These are phyloP conservation scores for Phialemonium atrogriseum DNA, from an alignment of 2,329 filamentous ascomycete species.

Conservation along the genomic window DNA sequence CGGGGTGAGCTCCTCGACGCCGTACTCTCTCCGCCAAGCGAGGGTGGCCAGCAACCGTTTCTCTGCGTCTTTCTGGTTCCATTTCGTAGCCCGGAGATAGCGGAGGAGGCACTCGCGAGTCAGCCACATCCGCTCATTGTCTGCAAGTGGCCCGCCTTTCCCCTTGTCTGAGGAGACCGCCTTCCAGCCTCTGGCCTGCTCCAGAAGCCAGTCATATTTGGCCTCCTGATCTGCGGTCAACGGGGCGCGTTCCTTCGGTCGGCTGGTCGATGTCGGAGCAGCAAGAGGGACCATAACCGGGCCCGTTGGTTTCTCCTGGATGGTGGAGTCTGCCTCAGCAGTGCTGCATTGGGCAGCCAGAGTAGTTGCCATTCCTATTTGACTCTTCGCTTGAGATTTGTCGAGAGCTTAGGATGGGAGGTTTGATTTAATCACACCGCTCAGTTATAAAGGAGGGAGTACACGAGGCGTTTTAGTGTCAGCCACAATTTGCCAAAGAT, in stretches of 20 bases:
- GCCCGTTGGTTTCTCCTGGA: conserved; percentile 13
- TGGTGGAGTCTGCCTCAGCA: conserved; percentile 5
- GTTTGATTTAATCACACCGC: too few relatives aligned
- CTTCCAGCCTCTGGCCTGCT: conserved; percentile 61
- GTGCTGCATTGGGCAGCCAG: conserved; percentile 7
- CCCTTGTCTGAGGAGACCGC: conserved; percentile 55
- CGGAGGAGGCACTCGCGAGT: conserved; percentile 87
- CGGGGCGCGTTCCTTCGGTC: conserved; percentile 44
- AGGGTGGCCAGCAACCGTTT: conserved; percentile 76
- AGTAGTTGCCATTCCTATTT: conserved; percentile 10
- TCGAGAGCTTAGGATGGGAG: too few relatives aligned
- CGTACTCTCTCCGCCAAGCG: conserved; percentile 86
- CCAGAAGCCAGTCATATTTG: conserved; percentile 75
- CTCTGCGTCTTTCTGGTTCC: conserved; percentile 66
- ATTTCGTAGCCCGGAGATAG: conserved; percentile 90
- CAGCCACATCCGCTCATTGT: conserved; percentile 80
- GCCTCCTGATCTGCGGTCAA: conserved; percentile 69
- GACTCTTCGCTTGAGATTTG: too few relatives aligned
- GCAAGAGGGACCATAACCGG: conserved; percentile 38
- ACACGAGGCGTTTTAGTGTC: too few relatives aligned
- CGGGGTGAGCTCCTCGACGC: conserved; percentile 66
- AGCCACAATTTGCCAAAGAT: too few relatives aligned
- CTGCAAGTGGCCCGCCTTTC: conserved; percentile 58
- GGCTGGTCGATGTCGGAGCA: conserved; percentile 47
- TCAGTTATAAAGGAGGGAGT: too few relatives aligned